Base-by-base conservation (phyloP, 768 basidiomycete genomes). In the Hortiboletus flavorubellus region DNA sequence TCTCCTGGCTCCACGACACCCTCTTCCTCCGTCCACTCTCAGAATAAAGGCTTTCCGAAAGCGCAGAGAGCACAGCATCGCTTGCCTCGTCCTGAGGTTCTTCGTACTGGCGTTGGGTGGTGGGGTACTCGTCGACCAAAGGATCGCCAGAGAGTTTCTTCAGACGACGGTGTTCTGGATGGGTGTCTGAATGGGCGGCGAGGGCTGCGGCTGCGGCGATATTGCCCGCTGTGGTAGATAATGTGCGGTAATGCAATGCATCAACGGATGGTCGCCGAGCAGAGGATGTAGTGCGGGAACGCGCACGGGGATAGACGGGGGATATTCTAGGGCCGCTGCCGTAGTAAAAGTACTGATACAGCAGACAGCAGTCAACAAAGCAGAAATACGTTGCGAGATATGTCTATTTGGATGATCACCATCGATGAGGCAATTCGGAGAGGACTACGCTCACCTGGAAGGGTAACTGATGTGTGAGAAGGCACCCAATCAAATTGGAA, bases 361-460 rank as follows among this genome's bases (percentile, higher is more conserved):
- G 75, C 26, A 98, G 78, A 31, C 78, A 75, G 47, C 84, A 74
- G 70, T 99, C 97, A 48, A 98, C 81, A 51, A 80, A 73, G 64
- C 90, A 88, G 67, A 98, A 99, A 70, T 99, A 99, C 0, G 79
- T 78, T 3, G 97, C 96, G 43, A 99, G 90, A 68, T 84, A 91
- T 40, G 84, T 96, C 92, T 97, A 53, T 46, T 6, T 21, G 46
- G 51, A 41, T 46, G 34, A 14, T 50, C 46, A 56, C 43, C 41
- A 34, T 60, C 62, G 23, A 49, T 18, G 51, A 47, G 26, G 48
- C 38, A 18, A 21, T 15, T 35, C 45, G 54, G 37, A 44, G 35
- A 30, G 49, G 44, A n/a, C 12, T 0, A 16, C 8, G 65, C 81
- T 63, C 70, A 92, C 93, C 74, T 98, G 96, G 71, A 99, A 98